Conservation (phyloP, 371 early-diverging fungal genomes). For the Mortierella polycephala region DNA sequence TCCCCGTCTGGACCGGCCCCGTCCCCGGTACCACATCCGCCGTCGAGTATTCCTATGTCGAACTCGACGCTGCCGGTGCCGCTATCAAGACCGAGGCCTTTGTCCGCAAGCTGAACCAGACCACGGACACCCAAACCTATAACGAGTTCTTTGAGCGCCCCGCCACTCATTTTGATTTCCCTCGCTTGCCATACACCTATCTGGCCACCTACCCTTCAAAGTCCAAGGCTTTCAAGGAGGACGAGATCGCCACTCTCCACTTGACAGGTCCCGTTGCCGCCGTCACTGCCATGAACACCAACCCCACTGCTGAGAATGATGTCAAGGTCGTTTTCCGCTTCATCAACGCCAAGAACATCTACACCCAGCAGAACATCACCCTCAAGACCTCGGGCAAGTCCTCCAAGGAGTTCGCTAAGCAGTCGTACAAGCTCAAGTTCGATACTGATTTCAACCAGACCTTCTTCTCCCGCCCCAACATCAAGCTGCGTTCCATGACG, state of each 20-base stretch:
- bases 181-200: conserved; percentile 47
- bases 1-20: conserved; percentile 36
- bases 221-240: conserved; percentile 52
- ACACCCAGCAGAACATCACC: conserved; percentile 56
- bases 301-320: conserved; percentile 43
- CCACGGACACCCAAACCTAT: conserved; percentile 24
- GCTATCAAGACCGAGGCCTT: conserved; percentile 46
- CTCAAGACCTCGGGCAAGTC: conserved; percentile 66
- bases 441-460: conserved; percentile 58
- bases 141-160: conserved; percentile 55
- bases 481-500: conserved; percentile 65
- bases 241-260: conserved; percentile 62
- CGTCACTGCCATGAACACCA: conserved; percentile 50
- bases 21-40: conserved; percentile 38
- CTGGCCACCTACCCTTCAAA: conserved; percentile 40
- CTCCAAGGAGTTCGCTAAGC: conserved; percentile 65
- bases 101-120: conserved; percentile 40
- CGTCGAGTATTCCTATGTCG: conserved; percentile 44
- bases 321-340: conserved; percentile 57
- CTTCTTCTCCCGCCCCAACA: conserved; percentile 60
- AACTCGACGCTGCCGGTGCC: conserved; percentile 30
- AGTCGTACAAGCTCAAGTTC: conserved; percentile 64
- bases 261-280: conserved; percentile 55
- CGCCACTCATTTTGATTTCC: conserved; percentile 14
- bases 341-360: conserved; percentile 59